These are phyloP conservation scores for Paramecium caudatum DNA, from an alignment of 73 alveolate species.

Conservation along the genomic window DNA sequence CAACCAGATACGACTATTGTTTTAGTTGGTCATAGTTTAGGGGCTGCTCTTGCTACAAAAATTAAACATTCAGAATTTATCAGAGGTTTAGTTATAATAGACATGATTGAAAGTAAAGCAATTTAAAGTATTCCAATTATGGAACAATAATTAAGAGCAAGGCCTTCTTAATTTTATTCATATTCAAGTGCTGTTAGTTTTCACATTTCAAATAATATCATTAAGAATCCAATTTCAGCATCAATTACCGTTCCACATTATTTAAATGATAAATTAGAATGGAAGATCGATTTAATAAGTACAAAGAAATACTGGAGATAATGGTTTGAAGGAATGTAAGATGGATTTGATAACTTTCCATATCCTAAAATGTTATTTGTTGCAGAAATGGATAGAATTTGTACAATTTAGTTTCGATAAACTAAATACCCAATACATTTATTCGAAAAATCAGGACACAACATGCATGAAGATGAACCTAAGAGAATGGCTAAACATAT, in stretches of 20 bases:
- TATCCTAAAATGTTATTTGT: not conserved
- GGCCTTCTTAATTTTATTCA: constrained; percentile 42
- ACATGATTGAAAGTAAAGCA: not conserved
- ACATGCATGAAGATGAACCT: constrained; percentile 57
- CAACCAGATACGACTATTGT: constrained; percentile 20
- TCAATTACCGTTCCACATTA: constrained; percentile 51
- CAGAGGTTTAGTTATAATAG: constrained; percentile 1
- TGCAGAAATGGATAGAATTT: constrained; percentile 24
- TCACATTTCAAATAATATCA: not conserved
- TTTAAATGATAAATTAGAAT: constrained; percentile 30
- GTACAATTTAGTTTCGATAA: not conserved
- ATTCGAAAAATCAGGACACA: not conserved
- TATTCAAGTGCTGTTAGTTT: constrained; percentile 9
- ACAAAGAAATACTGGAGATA: not conserved
- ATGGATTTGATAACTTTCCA: constrained; percentile 1
- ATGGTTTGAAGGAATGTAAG: constrained; percentile 27
- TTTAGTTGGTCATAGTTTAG: constrained; percentile 73
- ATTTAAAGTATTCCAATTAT: not conserved
- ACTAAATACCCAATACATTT: constrained; percentile 6
- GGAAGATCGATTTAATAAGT: constrained; percentile 24
- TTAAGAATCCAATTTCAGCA: constrained; percentile 22
- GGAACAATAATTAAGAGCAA: constrained; percentile 7
- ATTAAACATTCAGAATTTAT: not conserved
- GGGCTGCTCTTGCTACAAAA: constrained; percentile 75
- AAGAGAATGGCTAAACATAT: constrained; percentile 3